Conservation (phyloP, 1,284 basidiomycete species). For the Gyrodon tennesseensis region DNA sequence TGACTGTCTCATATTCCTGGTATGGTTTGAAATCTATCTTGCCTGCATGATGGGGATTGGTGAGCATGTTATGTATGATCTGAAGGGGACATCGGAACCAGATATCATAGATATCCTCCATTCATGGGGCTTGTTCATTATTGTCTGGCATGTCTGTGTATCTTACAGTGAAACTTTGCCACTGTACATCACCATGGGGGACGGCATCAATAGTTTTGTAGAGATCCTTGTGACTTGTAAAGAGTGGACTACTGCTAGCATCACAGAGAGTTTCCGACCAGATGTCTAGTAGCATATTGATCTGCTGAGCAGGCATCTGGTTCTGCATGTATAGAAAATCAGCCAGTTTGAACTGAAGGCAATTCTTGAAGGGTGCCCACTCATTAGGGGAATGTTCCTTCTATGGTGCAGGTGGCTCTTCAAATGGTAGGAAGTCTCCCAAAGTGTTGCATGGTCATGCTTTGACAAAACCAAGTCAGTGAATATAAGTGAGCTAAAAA, state of each 20-base stretch:
- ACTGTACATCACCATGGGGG: neutral
- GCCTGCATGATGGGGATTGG: too few relatives aligned
- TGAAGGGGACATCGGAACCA: slow-evolving; percentile 2
- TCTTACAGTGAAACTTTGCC: neutral
- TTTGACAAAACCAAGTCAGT: too few relatives aligned
- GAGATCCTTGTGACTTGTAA: neutral
- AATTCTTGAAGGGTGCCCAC: neutral
- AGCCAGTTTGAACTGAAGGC: neutral
- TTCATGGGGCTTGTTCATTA: slow-evolving; percentile 1
- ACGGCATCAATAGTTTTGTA: neutral
- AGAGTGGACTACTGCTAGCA: neutral
- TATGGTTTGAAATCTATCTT: slow-evolving; percentile 40
- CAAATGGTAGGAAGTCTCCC: too few relatives aligned
- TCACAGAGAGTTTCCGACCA: neutral
- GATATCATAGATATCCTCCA: slow-evolving; percentile 9
- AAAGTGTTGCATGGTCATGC: too few relatives aligned
- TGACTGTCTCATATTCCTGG: slow-evolving; percentile 23
- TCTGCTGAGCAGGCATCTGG: neutral
- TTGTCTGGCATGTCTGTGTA: neutral
- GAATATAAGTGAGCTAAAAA: too few relatives aligned
- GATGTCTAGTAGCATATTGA: neutral
- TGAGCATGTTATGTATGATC: too few relatives aligned
- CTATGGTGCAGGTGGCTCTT: too few relatives aligned
- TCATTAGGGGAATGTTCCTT: neutral
- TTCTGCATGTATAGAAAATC: slow-evolving; percentile 10